Evolutionary conservation across 768 basidiomycete species (phyloP), one percentile per base, ranked within the genome.

Genomic region (Lactarius trivialis): DNA sequence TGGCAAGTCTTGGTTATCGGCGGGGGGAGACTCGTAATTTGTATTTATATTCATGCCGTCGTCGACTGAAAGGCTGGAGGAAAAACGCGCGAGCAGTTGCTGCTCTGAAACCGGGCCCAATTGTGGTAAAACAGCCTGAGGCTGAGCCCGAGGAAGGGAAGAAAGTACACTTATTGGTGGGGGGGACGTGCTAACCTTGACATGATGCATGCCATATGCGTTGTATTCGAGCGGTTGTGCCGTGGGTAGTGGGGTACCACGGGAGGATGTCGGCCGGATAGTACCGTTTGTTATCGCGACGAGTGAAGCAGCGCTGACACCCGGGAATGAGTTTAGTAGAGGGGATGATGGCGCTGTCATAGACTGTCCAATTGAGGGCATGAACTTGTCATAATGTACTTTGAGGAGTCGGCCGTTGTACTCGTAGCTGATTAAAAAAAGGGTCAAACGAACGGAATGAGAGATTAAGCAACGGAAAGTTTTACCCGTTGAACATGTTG

Each of bases 321-420:
- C 24, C 11, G 65, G 41, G 41, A 64, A 58, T 17, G 59, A 55
- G 7, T 60, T 6, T 9, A 58, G 56, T 0, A 57, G 48, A 21
- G 66, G 66, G 17, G 66, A 66, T 21, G 65, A 67, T 15, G 66
- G 66, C 21, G 63, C 65, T n/a, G 65, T 64, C 39, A 55, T 28
- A 1, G 64, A 45, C 30, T 60, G 65, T 24, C 62, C 62, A 19
- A 49, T 54, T 75, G 82, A 71, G 6, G 73, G 68, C 2, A 83
- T 78, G 71, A 86, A 93, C 72, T 88, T 90, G 79, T 98, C 96
- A 70, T 86, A 90, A 71, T 93, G 90, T 12, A 98, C 96, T 71
- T 94, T 94, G 45, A 98, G 80, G 9, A 80, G 76, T 30, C 93
- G 85, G 4, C 93, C 93, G 70, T 91, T 91, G 68, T 89, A 91